Percentiles rank a stretch among this genome's conserved stretches.
Evolutionary conservation across 768 basidiomycete genomes (phyloP).

Genomic region (Fibroporia radiculosa): DNA sequence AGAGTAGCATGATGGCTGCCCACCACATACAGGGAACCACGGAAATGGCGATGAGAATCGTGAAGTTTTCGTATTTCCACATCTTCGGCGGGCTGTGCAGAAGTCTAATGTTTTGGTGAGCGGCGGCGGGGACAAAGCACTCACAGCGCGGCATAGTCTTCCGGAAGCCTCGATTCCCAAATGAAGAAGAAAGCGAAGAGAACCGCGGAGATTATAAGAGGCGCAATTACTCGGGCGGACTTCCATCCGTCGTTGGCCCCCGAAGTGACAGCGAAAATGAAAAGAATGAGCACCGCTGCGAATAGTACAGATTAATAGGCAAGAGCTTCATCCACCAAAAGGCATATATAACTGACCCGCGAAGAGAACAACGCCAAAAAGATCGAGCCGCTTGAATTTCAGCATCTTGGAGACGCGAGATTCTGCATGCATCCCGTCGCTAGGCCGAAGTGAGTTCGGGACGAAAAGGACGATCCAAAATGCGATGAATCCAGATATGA

Average conservation of each 20-base stretch:
- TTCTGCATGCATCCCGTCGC: not conserved
- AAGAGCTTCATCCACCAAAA: not conserved
- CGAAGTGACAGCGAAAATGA: slow-evolving; percentile 25
- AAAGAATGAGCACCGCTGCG: slow-evolving; percentile 20
- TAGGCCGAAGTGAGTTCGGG: too few relatives aligned
- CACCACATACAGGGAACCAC: slow-evolving; percentile 30
- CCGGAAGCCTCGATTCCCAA: slow-evolving; percentile 26
- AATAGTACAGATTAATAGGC: not conserved
- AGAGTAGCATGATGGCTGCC: slow-evolving; percentile 21
- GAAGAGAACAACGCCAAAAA: slow-evolving; percentile 22
- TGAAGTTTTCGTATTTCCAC: slow-evolving; percentile 30
- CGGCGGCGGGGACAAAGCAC: not conserved
- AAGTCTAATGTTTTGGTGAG: not conserved
- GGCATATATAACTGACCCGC: slow-evolving; percentile 13
- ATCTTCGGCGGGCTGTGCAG: slow-evolving; percentile 20
- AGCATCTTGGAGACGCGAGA: not conserved
- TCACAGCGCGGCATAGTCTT: slow-evolving; percentile 26
- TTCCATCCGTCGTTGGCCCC: slow-evolving; percentile 32
- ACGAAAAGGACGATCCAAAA: too few relatives aligned
- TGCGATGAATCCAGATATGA: too few relatives aligned
- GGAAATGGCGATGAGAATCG: slow-evolving; percentile 23
- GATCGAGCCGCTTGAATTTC: slow-evolving; percentile 17
- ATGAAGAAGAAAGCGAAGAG: slow-evolving; percentile 29
- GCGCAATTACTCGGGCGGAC: slow-evolving; percentile 28
- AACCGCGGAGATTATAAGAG: slow-evolving; percentile 30